These are phyloP conservation scores for Tricholoma terreum DNA, from an alignment of 768 basidiomycete species.

Conservation along the genomic window DNA sequence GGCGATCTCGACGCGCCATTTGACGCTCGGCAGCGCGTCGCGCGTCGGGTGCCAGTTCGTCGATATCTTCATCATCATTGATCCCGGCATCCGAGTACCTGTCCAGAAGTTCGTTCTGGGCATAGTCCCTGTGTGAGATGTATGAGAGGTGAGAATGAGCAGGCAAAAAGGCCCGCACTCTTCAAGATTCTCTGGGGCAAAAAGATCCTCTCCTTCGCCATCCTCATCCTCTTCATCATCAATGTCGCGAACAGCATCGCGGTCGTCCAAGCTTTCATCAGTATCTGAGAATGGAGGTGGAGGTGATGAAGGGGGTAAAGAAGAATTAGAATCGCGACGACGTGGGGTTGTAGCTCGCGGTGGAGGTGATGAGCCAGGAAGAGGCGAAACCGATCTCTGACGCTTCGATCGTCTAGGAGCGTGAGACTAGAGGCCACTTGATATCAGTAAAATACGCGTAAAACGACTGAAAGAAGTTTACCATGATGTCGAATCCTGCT, in stretches of 20 bases:
- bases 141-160: conserved; percentile 8
- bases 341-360: conserved; percentile 36
- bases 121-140: conserved; percentile 67
- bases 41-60: conserved; percentile 61
- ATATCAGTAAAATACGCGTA: background rate
- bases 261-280: conserved; percentile 74
- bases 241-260: conserved; percentile 61
- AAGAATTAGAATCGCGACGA: conserved; percentile 63
- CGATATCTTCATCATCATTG: conserved; percentile 75
- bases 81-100: conserved; percentile 84
- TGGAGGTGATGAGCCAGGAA: conserved; percentile 47
- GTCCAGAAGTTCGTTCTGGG: conserved; percentile 77
- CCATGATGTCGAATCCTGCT: conserved; percentile 34
- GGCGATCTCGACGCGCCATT: conserved; percentile 87
- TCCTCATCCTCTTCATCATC: conserved; percentile 58
- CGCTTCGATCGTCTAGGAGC: conserved; percentile 61
- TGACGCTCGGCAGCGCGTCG: conserved; percentile 81
- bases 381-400: conserved; percentile 54
- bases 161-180: conserved; percentile 44
- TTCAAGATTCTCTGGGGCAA: conserved; percentile 66
- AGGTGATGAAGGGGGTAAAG: conserved; percentile 84
- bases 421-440: conserved; percentile 28
- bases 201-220: conserved; percentile 92
- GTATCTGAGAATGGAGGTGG: conserved; percentile 84
- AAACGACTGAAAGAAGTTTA: conserved; percentile 16